These are phyloP conservation scores for Blastomyces emzantsi DNA, from an alignment of 2,329 filamentous ascomycete species.

Conservation along the genomic window DNA sequence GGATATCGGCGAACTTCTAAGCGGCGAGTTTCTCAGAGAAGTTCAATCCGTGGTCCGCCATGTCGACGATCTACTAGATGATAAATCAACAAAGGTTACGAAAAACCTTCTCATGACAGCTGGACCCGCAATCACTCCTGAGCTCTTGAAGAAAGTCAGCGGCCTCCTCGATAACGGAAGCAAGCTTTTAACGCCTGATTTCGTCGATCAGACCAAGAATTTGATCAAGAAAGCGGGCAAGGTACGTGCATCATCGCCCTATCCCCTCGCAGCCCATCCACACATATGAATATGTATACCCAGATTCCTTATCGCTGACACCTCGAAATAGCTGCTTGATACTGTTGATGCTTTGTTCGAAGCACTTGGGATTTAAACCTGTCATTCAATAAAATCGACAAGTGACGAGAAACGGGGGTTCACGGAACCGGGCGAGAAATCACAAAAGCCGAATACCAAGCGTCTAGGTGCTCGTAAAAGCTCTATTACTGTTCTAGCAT, in stretches of 20 bases:
- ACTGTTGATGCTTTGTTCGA: not conserved
- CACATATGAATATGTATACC: not conserved
- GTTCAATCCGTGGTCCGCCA: conserved; percentile 1
- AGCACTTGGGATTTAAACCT: not conserved
- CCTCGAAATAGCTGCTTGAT: conserved; percentile 1
- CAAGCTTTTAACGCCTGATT: not conserved
- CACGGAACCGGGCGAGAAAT: not conserved
- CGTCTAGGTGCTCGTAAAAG: not conserved
- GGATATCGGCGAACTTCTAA: not conserved
- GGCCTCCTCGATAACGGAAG: not conserved
- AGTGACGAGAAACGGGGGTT: not conserved
- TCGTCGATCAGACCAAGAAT: conserved; percentile 1
- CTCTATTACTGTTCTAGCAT: too few relatives aligned
- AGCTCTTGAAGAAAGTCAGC: not conserved
- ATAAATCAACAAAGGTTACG: not conserved
- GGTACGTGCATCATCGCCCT: not conserved
- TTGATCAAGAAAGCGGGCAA: conserved; percentile 4
- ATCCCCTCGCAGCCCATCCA: not conserved
- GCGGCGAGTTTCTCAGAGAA: not conserved
- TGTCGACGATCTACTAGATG: not conserved
- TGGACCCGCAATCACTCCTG: not conserved
- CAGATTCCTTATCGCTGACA: not conserved
- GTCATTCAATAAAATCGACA: not conserved
- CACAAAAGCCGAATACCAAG: not conserved
- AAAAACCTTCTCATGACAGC: conserved; percentile 4